Percentiles rank a stretch among this genome's conserved stretches.
These are phyloP conservation scores for Penicillium sp. DNA, from an alignment of 2,329 filamentous ascomycete species.

Conservation along the genomic window DNA sequence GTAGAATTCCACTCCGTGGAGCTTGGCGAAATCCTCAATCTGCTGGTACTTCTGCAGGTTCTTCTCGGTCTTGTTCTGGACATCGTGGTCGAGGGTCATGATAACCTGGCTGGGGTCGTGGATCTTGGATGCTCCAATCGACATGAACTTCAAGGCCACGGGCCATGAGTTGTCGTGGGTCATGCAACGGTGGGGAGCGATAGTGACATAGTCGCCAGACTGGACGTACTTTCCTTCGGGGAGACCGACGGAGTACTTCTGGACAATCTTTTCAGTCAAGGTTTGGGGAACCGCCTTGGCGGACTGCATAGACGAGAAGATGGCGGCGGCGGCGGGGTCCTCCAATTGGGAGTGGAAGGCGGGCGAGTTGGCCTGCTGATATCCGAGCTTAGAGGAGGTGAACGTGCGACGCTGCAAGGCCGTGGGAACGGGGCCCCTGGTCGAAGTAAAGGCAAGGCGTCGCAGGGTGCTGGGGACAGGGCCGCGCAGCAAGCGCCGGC, in stretches of 20 bases:
- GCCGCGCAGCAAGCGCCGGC: slow-evolving; percentile 26
- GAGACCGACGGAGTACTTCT: slow-evolving; percentile 76
- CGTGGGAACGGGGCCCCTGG: neutral
- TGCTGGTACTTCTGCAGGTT: slow-evolving; percentile 82
- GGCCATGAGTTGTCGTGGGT: slow-evolving; percentile 85
- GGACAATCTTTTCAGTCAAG: slow-evolving; percentile 89
- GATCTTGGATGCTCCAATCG: slow-evolving; percentile 75
- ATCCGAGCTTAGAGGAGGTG: slow-evolving; percentile 27
- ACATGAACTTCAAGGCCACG: slow-evolving; percentile 77
- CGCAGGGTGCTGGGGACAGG: slow-evolving; percentile 22
- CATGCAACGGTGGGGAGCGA: slow-evolving; percentile 74
- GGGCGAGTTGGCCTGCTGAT: slow-evolving; percentile 41
- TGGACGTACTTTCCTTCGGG: slow-evolving; percentile 73
- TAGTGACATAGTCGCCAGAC: slow-evolving; percentile 80
- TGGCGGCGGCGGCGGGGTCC: slow-evolving; percentile 63
- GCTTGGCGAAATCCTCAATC: slow-evolving; percentile 79
- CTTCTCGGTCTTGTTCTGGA: slow-evolving; percentile 76
- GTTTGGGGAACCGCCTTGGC: slow-evolving; percentile 61
- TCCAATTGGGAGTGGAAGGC: slow-evolving; percentile 67
- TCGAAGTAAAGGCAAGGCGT: neutral
- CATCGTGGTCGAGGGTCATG: slow-evolving; percentile 84
- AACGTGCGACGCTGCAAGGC: slow-evolving; percentile 28
- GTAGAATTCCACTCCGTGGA: slow-evolving; percentile 77
- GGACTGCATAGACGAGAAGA: slow-evolving; percentile 74
- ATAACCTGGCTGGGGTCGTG: slow-evolving; percentile 74